These are phyloP conservation scores for Aspergillus neotritici DNA, from an alignment of 2,329 filamentous ascomycete genomes.

Conservation along the genomic window DNA sequence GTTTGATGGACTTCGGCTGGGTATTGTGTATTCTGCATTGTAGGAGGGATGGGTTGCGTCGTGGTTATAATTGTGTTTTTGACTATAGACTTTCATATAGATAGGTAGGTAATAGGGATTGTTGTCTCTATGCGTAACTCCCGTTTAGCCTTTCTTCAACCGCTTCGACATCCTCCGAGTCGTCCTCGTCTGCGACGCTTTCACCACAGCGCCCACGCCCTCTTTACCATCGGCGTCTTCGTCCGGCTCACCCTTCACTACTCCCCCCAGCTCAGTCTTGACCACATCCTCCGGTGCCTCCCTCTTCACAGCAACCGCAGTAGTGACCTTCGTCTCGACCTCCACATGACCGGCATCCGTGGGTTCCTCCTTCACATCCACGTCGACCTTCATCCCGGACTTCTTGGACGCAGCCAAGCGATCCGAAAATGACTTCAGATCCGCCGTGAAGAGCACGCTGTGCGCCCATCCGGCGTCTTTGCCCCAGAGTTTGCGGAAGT, in stretches of 20 bases:
- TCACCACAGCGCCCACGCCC: conserved; percentile 13
- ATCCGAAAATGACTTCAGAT: conserved; percentile 78
- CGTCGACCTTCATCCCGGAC: conserved; percentile 26
- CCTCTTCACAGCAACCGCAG: conserved; percentile 20
- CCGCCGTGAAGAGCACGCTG: conserved; percentile 91
- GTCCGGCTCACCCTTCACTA: conserved; percentile 18
- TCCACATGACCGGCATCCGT: conserved; percentile 23
- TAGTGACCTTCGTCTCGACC: conserved; percentile 23
- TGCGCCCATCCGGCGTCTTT: conserved; percentile 96
- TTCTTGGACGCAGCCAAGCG: conserved; percentile 43
- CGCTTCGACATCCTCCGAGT: conserved; percentile 29
- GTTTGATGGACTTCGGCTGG: no score
- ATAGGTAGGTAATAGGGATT: no score
- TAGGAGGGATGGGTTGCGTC: no score
- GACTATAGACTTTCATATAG: no score
- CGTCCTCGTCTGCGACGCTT: conserved; percentile 19
- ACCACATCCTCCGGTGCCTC: conserved; percentile 18
- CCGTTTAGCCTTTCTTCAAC: conserved; percentile 4
- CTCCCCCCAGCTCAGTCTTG: conserved; percentile 17
- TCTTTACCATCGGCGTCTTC: conserved; percentile 15
- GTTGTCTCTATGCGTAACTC: no score
- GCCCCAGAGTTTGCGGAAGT: conserved; percentile 87
- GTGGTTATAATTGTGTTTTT: no score
- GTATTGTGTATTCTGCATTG: no score
- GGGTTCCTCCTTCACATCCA: conserved; percentile 22